Base-by-base conservation (phyloP, 2,329 filamentous ascomycete genomes). In the Talaromyces sp. region DNA sequence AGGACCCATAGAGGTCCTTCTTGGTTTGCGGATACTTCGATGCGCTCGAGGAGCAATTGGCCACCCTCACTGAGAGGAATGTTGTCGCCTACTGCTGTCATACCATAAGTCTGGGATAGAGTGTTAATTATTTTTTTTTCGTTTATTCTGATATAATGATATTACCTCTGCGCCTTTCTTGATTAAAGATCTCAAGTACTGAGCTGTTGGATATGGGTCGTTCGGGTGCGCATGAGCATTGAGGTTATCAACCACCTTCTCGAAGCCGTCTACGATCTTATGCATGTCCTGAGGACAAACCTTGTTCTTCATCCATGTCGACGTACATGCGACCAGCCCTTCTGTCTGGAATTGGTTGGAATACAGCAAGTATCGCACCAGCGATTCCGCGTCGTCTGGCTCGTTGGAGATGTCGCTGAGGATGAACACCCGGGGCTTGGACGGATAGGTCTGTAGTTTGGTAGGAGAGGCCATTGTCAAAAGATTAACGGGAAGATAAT, bases 1-100 rank as follows among this genome's bases (percentile, higher is more conserved):
- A 83, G 73, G 5, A 84, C 71, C 80, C 81, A 84, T 4, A 84
- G 74, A 3, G 80, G 80, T 10, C 78, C 71, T n/a, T n/a, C n/a
- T n/a, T n/a, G n/a, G 0, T 71, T 68, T 1, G 72, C 75, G 19
- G 71, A 67, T 27, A 14, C 6, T 5, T 76, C 65, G 58, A 55
- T 49, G 1, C 55, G 75, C 68, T 7, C 77, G 69, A 1, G 71
- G 75, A 57, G 41, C 35, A 57, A 57, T 7, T 32, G 21, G 4
- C 41, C 55, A n/a, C 55, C 43, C 35, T 35, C 41, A n/a, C 55
- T 57, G 1, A 57, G 7, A 10, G 27, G 43, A 17, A 51, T 26
- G 11, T 51, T n/a, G 7, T 31, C 9, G 10, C 19, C 17, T 11
- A 57, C 27, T 2, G 55, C 55, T 3, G 38, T 32, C 43, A 49